Evolutionary conservation across 805 yeast species (phyloP), one percentile per base, ranked within the genome.

Genomic region (Peterozyma toletana): DNA sequence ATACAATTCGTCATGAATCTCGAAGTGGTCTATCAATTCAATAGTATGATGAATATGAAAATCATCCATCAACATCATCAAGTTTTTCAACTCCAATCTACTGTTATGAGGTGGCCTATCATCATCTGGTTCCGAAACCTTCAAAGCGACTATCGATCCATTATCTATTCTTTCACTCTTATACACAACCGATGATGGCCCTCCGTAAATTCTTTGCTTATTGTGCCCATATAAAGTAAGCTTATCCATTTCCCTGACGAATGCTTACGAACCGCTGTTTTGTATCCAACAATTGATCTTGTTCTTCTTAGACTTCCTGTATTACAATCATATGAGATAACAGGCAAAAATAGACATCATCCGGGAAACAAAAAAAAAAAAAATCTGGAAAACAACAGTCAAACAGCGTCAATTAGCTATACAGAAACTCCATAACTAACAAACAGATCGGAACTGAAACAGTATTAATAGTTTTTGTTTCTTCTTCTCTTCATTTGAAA

Each of bases 41-140:
- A 48, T 48, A 2, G 58, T 52, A 34, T 57, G 52, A 11, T 39
- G 17, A 21, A 43, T 16, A 9, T 34, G 10, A 3, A 39, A 38
- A 2, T 34, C 35, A 13, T 27, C 39, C 18, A 52, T 44, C 35
- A 59, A 33, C 33, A 48, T 42, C 21, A 50, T 36, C 35, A 79
- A 53, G 3, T 76, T 53, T 21, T 55, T 57, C 33, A 73, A 49
- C 53, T 78, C 85, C 37, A 63, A 66, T 17, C 62, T 44, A n/a
- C 75, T 65, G 46, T 63, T 63, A 50, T 78, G 85, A 2, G 85
- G 85, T 2, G 78, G 72, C 15, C 60, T 56, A 43, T 74, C 77
- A 35, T 70, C 76, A 37, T 71, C 78, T 3, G 72, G 71, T 14
- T 70, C 69, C 1, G 72, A 65, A 15, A 69, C 55, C 52, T 78